Evolutionary conservation across 768 basidiomycete species (phyloP).

Genomic region (Trametes elegans): DNA sequence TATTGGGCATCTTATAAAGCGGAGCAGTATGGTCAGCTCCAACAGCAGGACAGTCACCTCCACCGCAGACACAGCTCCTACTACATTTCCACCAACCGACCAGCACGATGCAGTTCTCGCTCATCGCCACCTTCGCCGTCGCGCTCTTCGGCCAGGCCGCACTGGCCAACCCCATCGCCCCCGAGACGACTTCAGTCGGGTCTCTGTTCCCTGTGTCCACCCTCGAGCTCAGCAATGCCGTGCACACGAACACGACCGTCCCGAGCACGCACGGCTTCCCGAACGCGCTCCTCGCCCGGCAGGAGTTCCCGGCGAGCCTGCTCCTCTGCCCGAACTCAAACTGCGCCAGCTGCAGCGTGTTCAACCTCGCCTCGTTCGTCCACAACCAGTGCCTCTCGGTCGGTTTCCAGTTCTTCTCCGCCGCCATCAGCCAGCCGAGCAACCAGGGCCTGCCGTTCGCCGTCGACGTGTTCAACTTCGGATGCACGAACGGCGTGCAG

Average conservation of each 20-base stretch:
- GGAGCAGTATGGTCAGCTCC: neutral
- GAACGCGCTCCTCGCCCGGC: neutral
- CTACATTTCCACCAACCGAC: neutral
- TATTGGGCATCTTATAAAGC: too few relatives aligned
- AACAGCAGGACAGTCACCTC: neutral
- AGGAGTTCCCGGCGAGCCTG: conserved; percentile 4
- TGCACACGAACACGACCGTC: neutral
- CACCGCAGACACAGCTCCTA: neutral
- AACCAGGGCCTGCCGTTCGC: conserved; percentile 8
- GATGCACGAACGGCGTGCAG: neutral
- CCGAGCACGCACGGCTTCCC: neutral
- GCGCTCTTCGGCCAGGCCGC: neutral
- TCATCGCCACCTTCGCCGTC: neutral
- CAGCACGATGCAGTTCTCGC: neutral
- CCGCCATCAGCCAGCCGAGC: conserved; percentile 8
- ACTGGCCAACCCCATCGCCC: neutral
- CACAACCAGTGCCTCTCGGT: neutral
- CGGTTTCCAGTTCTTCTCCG: neutral
- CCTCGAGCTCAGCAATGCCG: neutral
- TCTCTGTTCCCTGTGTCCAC: neutral
- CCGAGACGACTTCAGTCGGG: neutral
- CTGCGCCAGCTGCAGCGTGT: neutral
- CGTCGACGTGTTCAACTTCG: neutral
- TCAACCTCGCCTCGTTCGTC: neutral
- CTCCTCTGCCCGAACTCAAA: neutral